Percentiles rank a stretch among this genome's conserved stretches.
Conservation (phyloP, 2,329 filamentous ascomycete species). For the Monosporascus sp. region DNA sequence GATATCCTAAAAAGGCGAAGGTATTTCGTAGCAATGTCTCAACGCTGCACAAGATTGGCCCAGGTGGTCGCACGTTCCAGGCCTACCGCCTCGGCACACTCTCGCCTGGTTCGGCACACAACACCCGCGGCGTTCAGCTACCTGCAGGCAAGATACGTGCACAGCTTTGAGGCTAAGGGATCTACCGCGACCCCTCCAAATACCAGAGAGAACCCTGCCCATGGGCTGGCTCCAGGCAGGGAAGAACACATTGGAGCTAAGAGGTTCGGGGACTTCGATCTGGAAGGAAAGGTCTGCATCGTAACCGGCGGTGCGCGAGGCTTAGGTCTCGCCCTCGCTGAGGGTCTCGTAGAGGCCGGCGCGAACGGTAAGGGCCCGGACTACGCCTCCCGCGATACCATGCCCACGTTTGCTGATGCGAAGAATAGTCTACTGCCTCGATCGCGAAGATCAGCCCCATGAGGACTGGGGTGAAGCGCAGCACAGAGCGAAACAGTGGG, state of each 20-base stretch:
- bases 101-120: neutral
- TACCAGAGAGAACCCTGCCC: constrained; percentile 18
- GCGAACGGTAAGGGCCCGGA: constrained; percentile 46
- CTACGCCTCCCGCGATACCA: too few species aligned
- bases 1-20: neutral
- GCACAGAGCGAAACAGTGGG: constrained; percentile 54
- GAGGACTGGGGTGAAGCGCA: constrained; percentile 57
- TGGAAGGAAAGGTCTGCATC: constrained; percentile 61
- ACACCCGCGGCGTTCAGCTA: neutral
- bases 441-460: constrained; percentile 43
- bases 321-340: constrained; percentile 67
- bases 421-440: constrained; percentile 49
- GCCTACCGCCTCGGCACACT: neutral
- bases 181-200: constrained; percentile 16
- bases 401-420: constrained; percentile 2
- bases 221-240: constrained; percentile 13
- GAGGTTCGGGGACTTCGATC: constrained; percentile 61
- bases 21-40: neutral
- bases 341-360: constrained; percentile 69
- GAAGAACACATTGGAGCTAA: constrained; percentile 26
- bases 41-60: neutral
- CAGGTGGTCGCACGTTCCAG: neutral
- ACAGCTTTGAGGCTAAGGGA: neutral
- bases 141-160: constrained; percentile 2
- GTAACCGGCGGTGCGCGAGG: constrained; percentile 69